These are phyloP conservation scores for Megacollybia marginata DNA, from an alignment of 768 basidiomycete genomes.

Conservation along the genomic window DNA sequence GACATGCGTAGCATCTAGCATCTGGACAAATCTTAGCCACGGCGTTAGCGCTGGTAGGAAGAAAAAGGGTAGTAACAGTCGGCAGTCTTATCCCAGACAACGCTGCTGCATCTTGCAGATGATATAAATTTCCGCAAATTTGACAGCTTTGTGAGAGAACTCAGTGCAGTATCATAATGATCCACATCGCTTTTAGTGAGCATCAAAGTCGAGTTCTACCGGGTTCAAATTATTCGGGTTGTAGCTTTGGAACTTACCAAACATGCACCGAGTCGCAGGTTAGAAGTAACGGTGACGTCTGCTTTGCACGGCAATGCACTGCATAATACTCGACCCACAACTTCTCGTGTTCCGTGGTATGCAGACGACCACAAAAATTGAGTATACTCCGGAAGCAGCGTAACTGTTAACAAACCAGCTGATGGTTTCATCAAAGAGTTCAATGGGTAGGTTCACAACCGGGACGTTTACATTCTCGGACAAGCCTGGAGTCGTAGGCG, in stretches of 20 bases:
- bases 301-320: slow-evolving; percentile 5
- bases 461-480: background rate
- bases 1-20: slow-evolving; percentile 7
- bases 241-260: slow-evolving; percentile 1
- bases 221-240: background rate
- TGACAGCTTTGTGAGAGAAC: slow-evolving; percentile 4
- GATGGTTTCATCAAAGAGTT: slow-evolving; percentile 11
- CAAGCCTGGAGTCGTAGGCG: too few relatives aligned
- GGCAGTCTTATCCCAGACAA: slow-evolving; percentile 4
- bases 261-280: slow-evolving; percentile 7
- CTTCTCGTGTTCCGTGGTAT: background rate
- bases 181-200: slow-evolving; percentile 5
- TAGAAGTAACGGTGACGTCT: slow-evolving; percentile 2
- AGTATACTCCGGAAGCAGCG: slow-evolving; percentile 2
- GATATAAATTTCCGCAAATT: slow-evolving; percentile 9
- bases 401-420: slow-evolving; percentile 4
- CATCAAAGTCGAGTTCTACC: slow-evolving; percentile 4
- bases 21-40: slow-evolving; percentile 7
- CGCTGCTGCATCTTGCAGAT: slow-evolving; percentile 5
- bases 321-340: slow-evolving; percentile 8
- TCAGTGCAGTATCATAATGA: slow-evolving; percentile 1
- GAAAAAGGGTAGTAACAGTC: slow-evolving; percentile 4
- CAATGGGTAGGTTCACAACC: slow-evolving; percentile 5
- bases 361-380: background rate
- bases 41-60: background rate